Base-by-base conservation (phyloP, 2,329 filamentous ascomycete genomes). In the Hypoxylon sp. region DNA sequence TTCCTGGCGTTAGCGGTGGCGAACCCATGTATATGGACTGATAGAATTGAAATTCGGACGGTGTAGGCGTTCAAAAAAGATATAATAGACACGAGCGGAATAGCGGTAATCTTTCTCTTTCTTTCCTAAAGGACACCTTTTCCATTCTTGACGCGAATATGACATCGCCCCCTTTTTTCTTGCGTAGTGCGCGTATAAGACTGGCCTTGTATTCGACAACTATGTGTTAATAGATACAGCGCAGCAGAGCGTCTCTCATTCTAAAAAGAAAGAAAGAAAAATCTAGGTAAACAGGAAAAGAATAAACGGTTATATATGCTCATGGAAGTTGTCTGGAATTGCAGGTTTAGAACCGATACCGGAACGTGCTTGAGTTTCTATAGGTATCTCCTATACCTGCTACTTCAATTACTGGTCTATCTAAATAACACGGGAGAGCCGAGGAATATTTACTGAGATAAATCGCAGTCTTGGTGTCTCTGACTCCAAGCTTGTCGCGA, bases 11-110 rank as follows among this genome's bases (percentile, higher is more conserved):
- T 37, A 74, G 76, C 29, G 74, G 77, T 42, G 73, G 75, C 35
- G 81, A 83, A 52, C 73, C 76, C 33, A 82, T 84, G 79, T 84
- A 81, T 66, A 78, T 83, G 76, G 80, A 82, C 62, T 82, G 48
- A 69, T 72, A 70, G 47, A 59, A 43, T 40, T 40, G 47, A 20
- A 35, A 48, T 37, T 45, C 21, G n/a, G 37, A 49, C n/a, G 51
- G 31, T 47, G 42, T 24, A 26, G 61, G 62, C 58, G 62, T 64
- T 64, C 18, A 62, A 64, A 62, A n/a, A n/a, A n/a, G n/a, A 64
- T 56, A 20, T 21, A 62, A 41, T 42, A 26, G 3, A 45, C 23
- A 11, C 9, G 24, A 45, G 24, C 21, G 35, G 47, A 31, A n/a
- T n/a, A 43, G 56, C 5, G 31, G 31, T 35, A 17, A 17, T 35